These are phyloP conservation scores for Neurospora sp. DNA, from an alignment of 495 filamentous ascomycete genomes.

Conservation along the genomic window DNA sequence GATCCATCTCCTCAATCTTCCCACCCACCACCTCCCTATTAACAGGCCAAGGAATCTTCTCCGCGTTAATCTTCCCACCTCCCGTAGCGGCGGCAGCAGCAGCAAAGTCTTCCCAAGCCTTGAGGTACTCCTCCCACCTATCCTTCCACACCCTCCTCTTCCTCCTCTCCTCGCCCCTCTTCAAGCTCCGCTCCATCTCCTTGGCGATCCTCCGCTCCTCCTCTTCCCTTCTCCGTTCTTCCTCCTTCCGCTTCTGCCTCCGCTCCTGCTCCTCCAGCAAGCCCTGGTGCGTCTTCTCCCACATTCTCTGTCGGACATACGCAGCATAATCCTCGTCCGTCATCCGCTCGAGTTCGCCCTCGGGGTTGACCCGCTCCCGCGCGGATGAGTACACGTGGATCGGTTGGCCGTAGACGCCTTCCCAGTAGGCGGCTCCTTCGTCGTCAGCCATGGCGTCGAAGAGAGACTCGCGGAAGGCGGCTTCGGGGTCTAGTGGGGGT, in stretches of 20 bases:
- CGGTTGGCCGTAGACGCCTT: slow-evolving; percentile 87
- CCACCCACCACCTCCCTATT: slow-evolving; percentile 40
- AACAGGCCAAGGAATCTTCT: slow-evolving; percentile 70
- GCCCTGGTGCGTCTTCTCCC: slow-evolving; percentile 72
- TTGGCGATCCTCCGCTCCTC: slow-evolving; percentile 39
- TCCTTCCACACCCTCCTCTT: slow-evolving; percentile 25
- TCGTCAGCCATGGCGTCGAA: slow-evolving; percentile 99
- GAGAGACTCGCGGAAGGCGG: slow-evolving; percentile 87
- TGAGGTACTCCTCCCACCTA: slow-evolving; percentile 55
- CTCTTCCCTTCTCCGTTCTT: slow-evolving; percentile 28
- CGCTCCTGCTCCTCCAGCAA: slow-evolving; percentile 45
- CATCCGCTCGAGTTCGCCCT: slow-evolving; percentile 70
- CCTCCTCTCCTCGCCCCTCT: slow-evolving; percentile 34
- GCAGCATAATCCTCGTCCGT: slow-evolving; percentile 79
- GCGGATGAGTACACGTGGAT: slow-evolving; percentile 42
- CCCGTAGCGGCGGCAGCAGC: slow-evolving; percentile 10
- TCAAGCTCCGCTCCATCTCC: slow-evolving; percentile 40
- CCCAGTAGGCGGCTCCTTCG: slow-evolving; percentile 92
- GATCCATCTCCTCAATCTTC: slow-evolving; percentile 14
- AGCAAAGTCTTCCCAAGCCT: slow-evolving; percentile 45
- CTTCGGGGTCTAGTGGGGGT: slow-evolving; percentile 48
- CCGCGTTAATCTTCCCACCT: slow-evolving; percentile 26
- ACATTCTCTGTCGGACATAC: slow-evolving; percentile 82
- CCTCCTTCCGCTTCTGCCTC: slow-evolving; percentile 29
- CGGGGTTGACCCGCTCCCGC: slow-evolving; percentile 16